Base-by-base conservation (phyloP, 1,284 basidiomycete genomes). In the Microstroma glucosiphilum region DNA sequence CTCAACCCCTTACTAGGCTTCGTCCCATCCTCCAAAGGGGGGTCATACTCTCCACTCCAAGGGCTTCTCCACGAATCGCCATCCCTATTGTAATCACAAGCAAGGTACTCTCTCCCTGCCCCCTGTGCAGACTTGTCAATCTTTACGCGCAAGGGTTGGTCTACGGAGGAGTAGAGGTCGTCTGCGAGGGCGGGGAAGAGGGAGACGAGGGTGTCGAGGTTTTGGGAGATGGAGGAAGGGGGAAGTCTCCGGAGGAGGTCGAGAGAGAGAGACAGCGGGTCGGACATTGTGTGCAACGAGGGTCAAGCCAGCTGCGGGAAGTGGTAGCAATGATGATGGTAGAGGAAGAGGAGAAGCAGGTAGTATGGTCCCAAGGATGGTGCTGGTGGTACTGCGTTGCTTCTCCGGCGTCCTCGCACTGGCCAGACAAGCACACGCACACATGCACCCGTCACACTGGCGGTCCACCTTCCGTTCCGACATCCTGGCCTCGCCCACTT, bases 1-100 rank as follows among this genome's bases (percentile, higher is more conserved):
- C 96, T 85, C 62, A 98, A 84, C 72, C 88, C 90, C 3, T 87
- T 81, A 8, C 88, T 87, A 0, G 96, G 96, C 3, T 86, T 82
- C 1, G 92, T 92, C 1, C 92, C 93, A 66, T 92, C 90, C 9
- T 58, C n/a, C 53, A 88, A 87, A 15, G 91, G 91, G 12, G 83
- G 82, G 66, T 92, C 87, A 78, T 97, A 99, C 75, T 89, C 87
- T 80, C 97, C 97, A 25, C 92, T 92, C 90, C 93, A 96, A 25
- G 96, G 96, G 17, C 92, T 97, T 75, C 93, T 84, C 82, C 92
- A 96, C 75, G 89, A 90, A 76, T 96, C 92, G 2, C 92, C 93
- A 77, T 98, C 96, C 40, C 91, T 84, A 82, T 98, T 98, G 80
- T 98, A 99, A 80, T 98, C 96, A 80, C 94, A 96, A 40, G 89